A percentile compares a stretch with the other conserved stretches of the same genome.
phyloP scores from a whole-genome alignment of 805 yeast genomes.

The Ogataea parapolymorpha region DNA sequence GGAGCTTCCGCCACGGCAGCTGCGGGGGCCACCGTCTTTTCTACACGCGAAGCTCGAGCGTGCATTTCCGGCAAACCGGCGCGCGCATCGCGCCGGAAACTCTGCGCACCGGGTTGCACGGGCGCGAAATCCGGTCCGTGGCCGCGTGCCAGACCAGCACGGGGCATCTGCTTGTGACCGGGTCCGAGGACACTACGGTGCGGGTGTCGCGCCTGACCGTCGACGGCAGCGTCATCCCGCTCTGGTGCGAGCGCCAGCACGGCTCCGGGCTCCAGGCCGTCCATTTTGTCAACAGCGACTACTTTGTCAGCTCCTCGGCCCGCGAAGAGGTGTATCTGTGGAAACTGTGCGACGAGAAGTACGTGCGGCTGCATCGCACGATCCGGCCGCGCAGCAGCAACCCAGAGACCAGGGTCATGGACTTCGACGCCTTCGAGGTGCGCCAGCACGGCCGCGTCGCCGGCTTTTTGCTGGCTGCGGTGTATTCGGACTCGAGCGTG shows the following conservation, averaged over 20 bases:
- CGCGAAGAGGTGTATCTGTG: constrained; percentile 87
- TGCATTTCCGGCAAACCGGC: constrained; percentile 38
- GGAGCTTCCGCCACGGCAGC: constrained; percentile 47
- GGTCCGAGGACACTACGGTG: constrained; percentile 85
- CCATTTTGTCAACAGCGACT: constrained; percentile 51
- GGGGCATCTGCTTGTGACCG: constrained; percentile 57
- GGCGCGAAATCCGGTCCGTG: constrained; percentile 83
- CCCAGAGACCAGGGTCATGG: constrained; percentile 91
- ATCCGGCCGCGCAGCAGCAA: constrained; percentile 52
- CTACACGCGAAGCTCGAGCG: constrained; percentile 55
- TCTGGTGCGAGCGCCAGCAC: constrained; percentile 72
- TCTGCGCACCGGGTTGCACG: constrained; percentile 72
- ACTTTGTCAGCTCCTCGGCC: constrained; percentile 62
- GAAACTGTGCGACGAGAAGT: constrained; percentile 46
- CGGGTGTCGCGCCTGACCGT: constrained; percentile 44
- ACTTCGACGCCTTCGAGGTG: constrained; percentile 53
- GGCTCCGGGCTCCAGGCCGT: constrained; percentile 84
- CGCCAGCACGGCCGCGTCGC: constrained; percentile 14
- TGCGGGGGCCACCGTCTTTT: constrained; percentile 41
- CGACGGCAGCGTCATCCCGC: constrained; percentile 43
- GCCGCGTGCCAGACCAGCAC: constrained; percentile 40
- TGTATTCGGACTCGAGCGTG: constrained; percentile 81
- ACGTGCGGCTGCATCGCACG: constrained; percentile 46
- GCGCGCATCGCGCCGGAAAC: constrained; percentile 21
- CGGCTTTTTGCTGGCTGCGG: constrained; percentile 61